Evolutionary conservation across 2,329 filamentous ascomycete species (phyloP).

Genomic region (Leptographium galeiforme): DNA sequence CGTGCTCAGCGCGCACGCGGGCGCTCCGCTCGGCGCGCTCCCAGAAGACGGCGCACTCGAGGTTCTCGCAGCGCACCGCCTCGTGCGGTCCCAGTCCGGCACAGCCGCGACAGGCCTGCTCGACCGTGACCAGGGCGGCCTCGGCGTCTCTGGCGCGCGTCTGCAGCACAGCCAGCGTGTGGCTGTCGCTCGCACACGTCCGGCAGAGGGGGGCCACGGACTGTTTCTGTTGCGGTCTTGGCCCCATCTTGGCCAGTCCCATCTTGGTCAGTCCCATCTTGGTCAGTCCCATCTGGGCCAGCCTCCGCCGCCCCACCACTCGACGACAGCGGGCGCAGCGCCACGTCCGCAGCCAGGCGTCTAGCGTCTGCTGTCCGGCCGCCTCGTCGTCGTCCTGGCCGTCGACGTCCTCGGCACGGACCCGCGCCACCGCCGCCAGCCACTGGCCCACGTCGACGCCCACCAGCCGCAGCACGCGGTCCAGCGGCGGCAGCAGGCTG

Average conservation of each 20-base stretch:
- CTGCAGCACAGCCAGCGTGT: constrained; percentile 52
- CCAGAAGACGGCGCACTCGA: constrained; percentile 90
- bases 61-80: constrained; percentile 73
- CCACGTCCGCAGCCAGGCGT: constrained; percentile 77
- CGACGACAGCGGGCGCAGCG: constrained; percentile 65
- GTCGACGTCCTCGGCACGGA: constrained; percentile 28
- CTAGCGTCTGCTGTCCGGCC: constrained; percentile 56
- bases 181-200: constrained; percentile 41
- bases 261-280: no score
- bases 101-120: constrained; percentile 67
- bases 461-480: constrained; percentile 86
- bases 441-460: constrained; percentile 81
- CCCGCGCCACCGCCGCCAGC: constrained; percentile 94
- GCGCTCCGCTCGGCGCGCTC: constrained; percentile 51
- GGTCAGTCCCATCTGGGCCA: constrained; percentile 12
- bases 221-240: neutral
- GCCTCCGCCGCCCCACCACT: constrained; percentile 25
- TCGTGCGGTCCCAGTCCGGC: constrained; percentile 60
- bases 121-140: constrained; percentile 47
- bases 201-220: constrained; percentile 37
- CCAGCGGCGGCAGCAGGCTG: constrained; percentile 86
- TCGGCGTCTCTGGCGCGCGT: constrained; percentile 50
- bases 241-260: no score
- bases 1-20: constrained; percentile 27
- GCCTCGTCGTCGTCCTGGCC: constrained; percentile 18